Conservation (phyloP, 2,329 filamentous ascomycete species). For the Paecilomyces formosus region DNA sequence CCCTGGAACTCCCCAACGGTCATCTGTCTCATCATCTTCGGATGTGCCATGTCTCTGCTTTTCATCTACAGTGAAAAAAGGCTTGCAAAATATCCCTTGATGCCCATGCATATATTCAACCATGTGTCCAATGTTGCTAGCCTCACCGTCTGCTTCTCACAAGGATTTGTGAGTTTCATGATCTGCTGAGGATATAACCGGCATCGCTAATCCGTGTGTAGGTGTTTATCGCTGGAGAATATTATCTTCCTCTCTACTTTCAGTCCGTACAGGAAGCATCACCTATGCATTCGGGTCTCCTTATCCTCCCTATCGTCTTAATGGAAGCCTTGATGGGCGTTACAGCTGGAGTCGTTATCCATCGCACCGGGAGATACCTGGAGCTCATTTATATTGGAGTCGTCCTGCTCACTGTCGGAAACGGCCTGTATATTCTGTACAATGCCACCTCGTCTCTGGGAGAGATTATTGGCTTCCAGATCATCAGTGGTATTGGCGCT, state of each 20-base stretch:
- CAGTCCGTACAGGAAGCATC: conserved; percentile 58
- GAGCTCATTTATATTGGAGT: conserved; percentile 41
- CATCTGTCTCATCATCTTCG: conserved; percentile 48
- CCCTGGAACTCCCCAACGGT: conserved; percentile 50
- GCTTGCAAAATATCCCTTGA: conserved; percentile 59
- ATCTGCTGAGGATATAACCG: not conserved
- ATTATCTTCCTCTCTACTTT: conserved; percentile 68
- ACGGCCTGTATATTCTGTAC: conserved; percentile 41
- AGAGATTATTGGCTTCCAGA: conserved; percentile 41
- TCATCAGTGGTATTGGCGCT: conserved; percentile 45
- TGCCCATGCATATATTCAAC: conserved; percentile 57
- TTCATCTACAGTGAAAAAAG: conserved; percentile 58
- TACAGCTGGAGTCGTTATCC: conserved; percentile 41
- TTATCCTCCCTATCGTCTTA: conserved; percentile 55
- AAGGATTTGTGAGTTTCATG: conserved; percentile 36
- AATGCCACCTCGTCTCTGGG: conserved; percentile 26
- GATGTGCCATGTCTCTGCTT: conserved; percentile 38
- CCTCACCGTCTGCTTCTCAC: conserved; percentile 43
- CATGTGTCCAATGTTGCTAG: conserved; percentile 50
- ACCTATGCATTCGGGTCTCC: conserved; percentile 51
- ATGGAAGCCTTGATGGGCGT: conserved; percentile 40
- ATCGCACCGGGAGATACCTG: conserved; percentile 43
- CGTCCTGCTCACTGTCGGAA: conserved; percentile 37
- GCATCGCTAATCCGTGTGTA: conserved; percentile 15
- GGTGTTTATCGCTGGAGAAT: conserved; percentile 58